Percentiles rank a stretch among this genome's conserved stretches.
Conservation (phyloP, 129 eudicot species). For the Scalesia atractyloides region DNA sequence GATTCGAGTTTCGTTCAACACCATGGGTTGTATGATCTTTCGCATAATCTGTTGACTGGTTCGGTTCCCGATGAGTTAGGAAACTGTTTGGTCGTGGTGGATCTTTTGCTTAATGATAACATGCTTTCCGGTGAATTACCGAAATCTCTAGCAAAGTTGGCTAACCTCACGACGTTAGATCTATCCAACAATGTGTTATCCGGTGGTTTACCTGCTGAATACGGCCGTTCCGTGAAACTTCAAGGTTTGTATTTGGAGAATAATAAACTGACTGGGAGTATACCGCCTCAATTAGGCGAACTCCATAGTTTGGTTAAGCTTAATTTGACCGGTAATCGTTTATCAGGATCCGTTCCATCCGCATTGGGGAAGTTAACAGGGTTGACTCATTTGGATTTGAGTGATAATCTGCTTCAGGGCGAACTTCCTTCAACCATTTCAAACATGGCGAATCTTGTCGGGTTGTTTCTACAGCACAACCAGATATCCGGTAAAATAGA, state of each 20-base stretch:
- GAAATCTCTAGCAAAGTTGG: slow-evolving; percentile 40
- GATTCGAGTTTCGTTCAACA: slow-evolving; percentile 76
- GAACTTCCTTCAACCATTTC: slow-evolving; percentile 58
- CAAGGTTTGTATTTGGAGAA: slow-evolving; percentile 64
- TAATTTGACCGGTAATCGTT: slow-evolving; percentile 55
- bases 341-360: slow-evolving; percentile 58
- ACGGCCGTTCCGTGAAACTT: slow-evolving; percentile 42
- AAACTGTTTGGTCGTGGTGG: slow-evolving; percentile 54
- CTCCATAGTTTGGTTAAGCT: slow-evolving; percentile 58
- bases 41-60: slow-evolving; percentile 58
- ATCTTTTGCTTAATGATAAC: slow-evolving; percentile 63
- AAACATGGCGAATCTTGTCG: slow-evolving; percentile 63
- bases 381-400: slow-evolving; percentile 67
- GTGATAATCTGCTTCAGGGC: slow-evolving; percentile 53
- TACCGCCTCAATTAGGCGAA: slow-evolving; percentile 57
- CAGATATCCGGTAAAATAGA: slow-evolving; percentile 49
- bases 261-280: slow-evolving; percentile 58
- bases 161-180: slow-evolving; percentile 62
- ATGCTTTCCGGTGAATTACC: slow-evolving; percentile 64
- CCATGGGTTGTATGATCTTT: slow-evolving; percentile 75
- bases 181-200: slow-evolving; percentile 52
- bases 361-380: slow-evolving; percentile 49
- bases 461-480: slow-evolving; percentile 61
- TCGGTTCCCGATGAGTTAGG: slow-evolving; percentile 66
- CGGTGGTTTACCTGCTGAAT: slow-evolving; percentile 54